These are phyloP conservation scores for Phylloporus scabripes DNA, from an alignment of 768 basidiomycete genomes.

Conservation along the genomic window DNA sequence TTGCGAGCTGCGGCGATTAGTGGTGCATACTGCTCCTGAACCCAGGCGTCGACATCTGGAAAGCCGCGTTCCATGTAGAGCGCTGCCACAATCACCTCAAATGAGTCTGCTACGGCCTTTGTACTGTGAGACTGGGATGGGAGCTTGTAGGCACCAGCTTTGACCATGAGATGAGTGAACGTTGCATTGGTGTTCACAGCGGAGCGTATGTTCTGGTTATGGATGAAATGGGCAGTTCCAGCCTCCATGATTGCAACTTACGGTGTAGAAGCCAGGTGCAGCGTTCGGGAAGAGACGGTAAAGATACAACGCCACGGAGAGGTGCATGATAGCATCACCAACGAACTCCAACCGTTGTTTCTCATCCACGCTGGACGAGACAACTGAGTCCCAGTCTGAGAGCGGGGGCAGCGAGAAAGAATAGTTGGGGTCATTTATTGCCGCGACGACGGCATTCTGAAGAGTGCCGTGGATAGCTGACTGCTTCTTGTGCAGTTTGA, in stretches of 20 bases:
- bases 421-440: conserved; percentile 27
- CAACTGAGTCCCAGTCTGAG: conserved; percentile 26
- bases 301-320: conserved; percentile 36
- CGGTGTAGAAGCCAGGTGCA: conserved; percentile 33
- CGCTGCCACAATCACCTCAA: conserved; percentile 43
- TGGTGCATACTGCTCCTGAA: conserved; percentile 34
- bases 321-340: conserved; percentile 44
- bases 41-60: conserved; percentile 35
- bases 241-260: conserved; percentile 11
- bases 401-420: conserved; percentile 25
- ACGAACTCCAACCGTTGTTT: conserved; percentile 44
- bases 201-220: conserved; percentile 19
- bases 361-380: conserved; percentile 23
- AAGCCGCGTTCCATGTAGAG: conserved; percentile 38
- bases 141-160: conserved; percentile 26
- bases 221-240: background rate
- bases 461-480: conserved; percentile 5
- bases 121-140: conserved; percentile 17
- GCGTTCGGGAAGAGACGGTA: conserved; percentile 31
- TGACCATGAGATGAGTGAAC: conserved; percentile 35
- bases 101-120: conserved; percentile 42
- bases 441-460: conserved; percentile 20
- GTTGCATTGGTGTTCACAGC: conserved; percentile 33
- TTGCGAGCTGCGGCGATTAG: conserved; percentile 31
- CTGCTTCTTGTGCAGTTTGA: conserved; percentile 18